These are phyloP conservation scores for Aspergillus egyptiacus DNA, from an alignment of 495 filamentous ascomycete species.

Conservation along the genomic window DNA sequence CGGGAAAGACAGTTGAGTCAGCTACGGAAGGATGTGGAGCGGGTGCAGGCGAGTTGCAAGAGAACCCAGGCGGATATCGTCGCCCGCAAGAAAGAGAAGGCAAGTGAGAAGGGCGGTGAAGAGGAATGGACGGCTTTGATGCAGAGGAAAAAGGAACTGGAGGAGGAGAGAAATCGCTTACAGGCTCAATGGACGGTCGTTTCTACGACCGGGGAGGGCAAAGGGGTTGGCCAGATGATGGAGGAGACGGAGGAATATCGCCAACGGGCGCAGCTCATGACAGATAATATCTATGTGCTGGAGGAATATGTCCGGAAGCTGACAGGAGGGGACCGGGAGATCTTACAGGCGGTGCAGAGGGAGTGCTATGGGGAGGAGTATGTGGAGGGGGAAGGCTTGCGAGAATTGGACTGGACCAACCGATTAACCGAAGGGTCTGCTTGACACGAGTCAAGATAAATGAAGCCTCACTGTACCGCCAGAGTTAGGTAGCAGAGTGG, in stretches of 20 bases:
- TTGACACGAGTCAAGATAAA: slow-evolving; percentile 1
- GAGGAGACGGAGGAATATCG: slow-evolving; percentile 44
- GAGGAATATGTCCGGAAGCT: slow-evolving; percentile 53
- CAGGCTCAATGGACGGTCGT: slow-evolving; percentile 15
- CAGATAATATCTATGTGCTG: slow-evolving; percentile 60
- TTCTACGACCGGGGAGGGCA: slow-evolving; percentile 41
- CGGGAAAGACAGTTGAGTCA: slow-evolving; percentile 43
- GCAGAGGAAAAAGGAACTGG: slow-evolving; percentile 22
- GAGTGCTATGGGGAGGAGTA: slow-evolving; percentile 59
- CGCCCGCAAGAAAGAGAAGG: slow-evolving; percentile 17
- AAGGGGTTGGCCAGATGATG: slow-evolving; percentile 45
- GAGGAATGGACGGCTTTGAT: slow-evolving; percentile 22
- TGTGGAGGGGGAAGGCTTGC: slow-evolving; percentile 55
- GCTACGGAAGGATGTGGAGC: slow-evolving; percentile 51
- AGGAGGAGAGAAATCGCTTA: slow-evolving; percentile 24
- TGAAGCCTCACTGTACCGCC: no score
- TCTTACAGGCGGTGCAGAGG: slow-evolving; percentile 46
- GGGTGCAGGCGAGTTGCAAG: slow-evolving; percentile 29
- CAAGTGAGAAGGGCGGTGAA: slow-evolving; percentile 9
- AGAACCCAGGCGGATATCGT: slow-evolving; percentile 19
- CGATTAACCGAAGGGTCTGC: neutral
- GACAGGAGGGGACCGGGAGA: slow-evolving; percentile 46
- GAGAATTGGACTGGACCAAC: slow-evolving; percentile 30
- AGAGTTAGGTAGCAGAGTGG: no score
- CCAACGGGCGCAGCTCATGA: slow-evolving; percentile 46